These are phyloP conservation scores for Dioscorea zingiberensis DNA, from an alignment of 106 monocot genomes.

Conservation along the genomic window DNA sequence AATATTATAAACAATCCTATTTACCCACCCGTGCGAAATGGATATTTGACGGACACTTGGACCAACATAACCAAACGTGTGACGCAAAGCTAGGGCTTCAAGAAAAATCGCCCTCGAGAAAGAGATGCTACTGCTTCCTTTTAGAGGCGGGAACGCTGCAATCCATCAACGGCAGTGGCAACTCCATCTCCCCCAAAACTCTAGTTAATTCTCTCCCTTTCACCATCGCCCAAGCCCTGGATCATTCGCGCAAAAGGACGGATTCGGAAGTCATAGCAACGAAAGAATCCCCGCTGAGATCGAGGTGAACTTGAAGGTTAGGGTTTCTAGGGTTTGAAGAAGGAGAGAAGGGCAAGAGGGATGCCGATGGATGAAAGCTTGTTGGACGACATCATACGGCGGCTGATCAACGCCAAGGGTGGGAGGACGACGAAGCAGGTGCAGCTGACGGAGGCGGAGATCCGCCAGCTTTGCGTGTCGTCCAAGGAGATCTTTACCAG, in stretches of 20 bases:
- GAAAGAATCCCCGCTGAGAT: too few species aligned
- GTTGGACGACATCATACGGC: constrained; percentile 23
- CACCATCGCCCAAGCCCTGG: background rate
- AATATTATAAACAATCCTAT: too few species aligned
- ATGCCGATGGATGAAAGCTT: constrained; percentile 31
- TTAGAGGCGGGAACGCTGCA: too few species aligned
- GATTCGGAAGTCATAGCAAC: background rate
- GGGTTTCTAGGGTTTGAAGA: background rate
- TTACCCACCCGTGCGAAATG: too few species aligned
- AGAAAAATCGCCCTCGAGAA: too few species aligned
- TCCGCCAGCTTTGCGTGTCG: constrained; percentile 27
- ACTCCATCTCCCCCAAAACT: too few species aligned
- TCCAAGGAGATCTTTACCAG: constrained; percentile 34
- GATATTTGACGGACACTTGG: too few species aligned
- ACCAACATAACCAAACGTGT: too few species aligned
- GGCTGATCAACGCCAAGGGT: constrained; percentile 25
- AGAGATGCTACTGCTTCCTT: too few species aligned
- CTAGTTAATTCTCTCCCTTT: background rate
- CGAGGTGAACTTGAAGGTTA: background rate
- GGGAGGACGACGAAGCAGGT: constrained; percentile 24
- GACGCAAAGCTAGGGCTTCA: too few species aligned
- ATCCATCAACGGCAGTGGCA: too few species aligned
- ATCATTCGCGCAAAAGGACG: background rate
- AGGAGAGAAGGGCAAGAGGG: background rate
- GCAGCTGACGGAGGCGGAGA: constrained; percentile 34